Base-by-base conservation (phyloP, 257 asterid species). In the Prunella vulgaris region DNA sequence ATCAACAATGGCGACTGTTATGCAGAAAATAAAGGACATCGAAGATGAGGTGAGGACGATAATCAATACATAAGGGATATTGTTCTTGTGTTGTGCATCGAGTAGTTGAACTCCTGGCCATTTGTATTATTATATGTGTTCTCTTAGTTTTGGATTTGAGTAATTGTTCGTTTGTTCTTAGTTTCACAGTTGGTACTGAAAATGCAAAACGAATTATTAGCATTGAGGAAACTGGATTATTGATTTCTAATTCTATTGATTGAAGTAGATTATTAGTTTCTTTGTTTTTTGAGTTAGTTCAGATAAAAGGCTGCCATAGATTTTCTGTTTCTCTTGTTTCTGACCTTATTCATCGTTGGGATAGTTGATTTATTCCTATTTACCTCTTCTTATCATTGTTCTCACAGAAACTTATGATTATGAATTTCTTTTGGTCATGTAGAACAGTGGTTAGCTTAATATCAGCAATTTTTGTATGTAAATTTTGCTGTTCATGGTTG, bases 1-100 rank as follows among this genome's bases (percentile, higher is more conserved):
- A 65, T 60, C 49, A 77, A 75, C 71, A 66, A 93, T 89, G 99
- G 90, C 93, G 83, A 93, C 97, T 40, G 90, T 90, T 21, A 93
- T 90, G 99, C 99, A 90, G 90, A 93, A 93, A 81, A 93, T 93
- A 83, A 93, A 90, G 80, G 99, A 93, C 66, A 89, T 93, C 87
- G 99, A 93, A 85, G 97, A 93, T 82, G 99, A 93, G 99, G 99
- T 93, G 53, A 66, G 30, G 30, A 30, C 15, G 21, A 10, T 7
- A 35, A 42, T 28, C 33, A 21, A 37, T 30, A n/a, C 35, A 7
- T 22, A 14, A 20, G 76, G 35, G 52, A 2, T 5, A 14, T 13
- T 30, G 49, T 44, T 42, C 5, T 37, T 14, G 27, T 67, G 37
- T 35, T 40, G 21, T 60, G 68, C 74, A 10, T 54, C 76, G 72